phyloP scores from a whole-genome alignment of 768 basidiomycete genomes.

The Mycena venus region DNA sequence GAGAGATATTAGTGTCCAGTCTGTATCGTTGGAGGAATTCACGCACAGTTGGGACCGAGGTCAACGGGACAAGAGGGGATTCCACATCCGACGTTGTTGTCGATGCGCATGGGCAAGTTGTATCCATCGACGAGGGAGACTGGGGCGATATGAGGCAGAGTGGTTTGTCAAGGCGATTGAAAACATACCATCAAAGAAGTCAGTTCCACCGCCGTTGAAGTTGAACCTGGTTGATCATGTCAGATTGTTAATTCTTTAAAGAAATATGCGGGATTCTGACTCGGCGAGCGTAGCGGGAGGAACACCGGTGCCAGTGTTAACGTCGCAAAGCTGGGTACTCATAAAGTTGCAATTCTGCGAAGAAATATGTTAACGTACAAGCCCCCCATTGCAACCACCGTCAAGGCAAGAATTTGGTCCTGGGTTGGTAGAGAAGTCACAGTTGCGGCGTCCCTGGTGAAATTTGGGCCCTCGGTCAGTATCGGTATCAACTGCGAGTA shows the following conservation, averaged over 20 bases:
- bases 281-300: slow-evolving; percentile 65
- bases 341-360: slow-evolving; percentile 25
- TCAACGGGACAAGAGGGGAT: slow-evolving; percentile 60
- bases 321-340: slow-evolving; percentile 23
- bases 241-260: too few relatives aligned
- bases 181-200: background rate
- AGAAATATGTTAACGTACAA: slow-evolving; percentile 49
- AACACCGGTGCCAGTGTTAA: slow-evolving; percentile 45
- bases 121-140: slow-evolving; percentile 6
- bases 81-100: slow-evolving; percentile 50
- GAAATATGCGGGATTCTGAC: slow-evolving; percentile 19
- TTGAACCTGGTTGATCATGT: background rate
- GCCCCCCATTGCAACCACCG: slow-evolving; percentile 67
- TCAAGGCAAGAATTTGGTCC: slow-evolving; percentile 59
- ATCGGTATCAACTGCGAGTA: background rate
- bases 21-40: slow-evolving; percentile 7
- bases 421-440: slow-evolving; percentile 57
- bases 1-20: background rate
- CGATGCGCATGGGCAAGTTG: slow-evolving; percentile 34
- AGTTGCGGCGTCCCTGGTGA: slow-evolving; percentile 52
- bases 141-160: background rate
- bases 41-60: slow-evolving; percentile 55
- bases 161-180: background rate
- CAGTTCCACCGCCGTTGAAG: background rate
- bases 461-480: too few relatives aligned